These are phyloP conservation scores for Bathelium albidoporum DNA, from an alignment of 495 filamentous ascomycete genomes.

Conservation along the genomic window DNA sequence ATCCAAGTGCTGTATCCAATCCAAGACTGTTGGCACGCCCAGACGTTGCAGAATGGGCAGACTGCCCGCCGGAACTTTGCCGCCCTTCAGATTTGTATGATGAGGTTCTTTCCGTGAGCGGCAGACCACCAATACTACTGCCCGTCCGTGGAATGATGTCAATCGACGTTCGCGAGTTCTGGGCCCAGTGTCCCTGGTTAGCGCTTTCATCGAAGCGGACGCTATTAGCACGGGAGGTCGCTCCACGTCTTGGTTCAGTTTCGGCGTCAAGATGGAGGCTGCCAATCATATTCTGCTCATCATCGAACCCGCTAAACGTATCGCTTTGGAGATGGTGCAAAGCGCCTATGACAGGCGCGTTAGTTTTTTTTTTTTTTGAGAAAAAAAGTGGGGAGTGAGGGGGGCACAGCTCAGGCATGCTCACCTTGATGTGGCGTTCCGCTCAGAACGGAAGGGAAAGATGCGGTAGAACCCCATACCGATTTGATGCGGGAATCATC, in stretches of 20 bases:
- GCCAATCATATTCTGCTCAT: constrained; percentile 58
- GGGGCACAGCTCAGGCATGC: no score
- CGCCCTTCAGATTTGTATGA: constrained; percentile 97
- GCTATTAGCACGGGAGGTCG: constrained; percentile 82
- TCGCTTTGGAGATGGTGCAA: constrained; percentile 63
- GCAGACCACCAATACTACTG: constrained; percentile 72
- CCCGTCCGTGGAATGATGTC: constrained; percentile 72
- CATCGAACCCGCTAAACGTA: constrained; percentile 76
- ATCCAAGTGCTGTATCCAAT: constrained; percentile 59
- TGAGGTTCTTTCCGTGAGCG: constrained; percentile 75
- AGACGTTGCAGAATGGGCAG: constrained; percentile 52
- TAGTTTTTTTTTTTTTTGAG: background rate
- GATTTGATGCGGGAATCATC: constrained; percentile 74
- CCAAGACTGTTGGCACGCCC: constrained; percentile 76
- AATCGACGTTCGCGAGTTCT: constrained; percentile 64
- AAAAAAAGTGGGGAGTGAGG: background rate
- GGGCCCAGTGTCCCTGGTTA: constrained; percentile 79
- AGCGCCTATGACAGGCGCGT: constrained; percentile 45
- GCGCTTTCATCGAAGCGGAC: constrained; percentile 98
- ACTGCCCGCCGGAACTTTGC: constrained; percentile 81
- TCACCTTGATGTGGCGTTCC: constrained; percentile 69
- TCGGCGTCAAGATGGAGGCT: constrained; percentile 75
- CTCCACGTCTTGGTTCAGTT: constrained; percentile 82
- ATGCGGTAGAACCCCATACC: constrained; percentile 70
- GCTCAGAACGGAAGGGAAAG: constrained; percentile 62